A percentile compares a stretch with the other conserved stretches of the same genome.
Conservation (phyloP, 1,284 basidiomycete species). For the Leccinum olivaceoglutinosum region DNA sequence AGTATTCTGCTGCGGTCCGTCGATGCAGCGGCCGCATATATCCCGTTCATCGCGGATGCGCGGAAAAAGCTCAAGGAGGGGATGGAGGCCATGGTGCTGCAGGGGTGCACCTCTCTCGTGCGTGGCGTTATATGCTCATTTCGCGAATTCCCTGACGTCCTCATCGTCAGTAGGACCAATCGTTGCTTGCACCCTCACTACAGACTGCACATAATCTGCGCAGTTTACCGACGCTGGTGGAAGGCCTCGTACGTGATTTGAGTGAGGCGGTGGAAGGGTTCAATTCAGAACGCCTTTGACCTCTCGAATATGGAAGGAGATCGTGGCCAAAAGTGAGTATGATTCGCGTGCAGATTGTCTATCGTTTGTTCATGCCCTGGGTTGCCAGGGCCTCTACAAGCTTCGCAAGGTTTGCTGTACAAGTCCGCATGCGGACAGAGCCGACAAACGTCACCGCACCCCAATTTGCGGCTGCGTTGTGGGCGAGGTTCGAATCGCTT, state of each 20-base stretch:
- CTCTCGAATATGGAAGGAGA: slow-evolving; percentile 84
- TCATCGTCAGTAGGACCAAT: slow-evolving; percentile 66
- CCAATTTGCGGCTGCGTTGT: slow-evolving; percentile 78
- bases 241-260: slow-evolving; percentile 75
- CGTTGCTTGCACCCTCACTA: slow-evolving; percentile 83
- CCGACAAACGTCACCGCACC: slow-evolving; percentile 79
- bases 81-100: slow-evolving; percentile 85
- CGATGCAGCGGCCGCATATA: slow-evolving; percentile 61
- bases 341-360: neutral
- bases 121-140: slow-evolving; percentile 22
- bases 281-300: slow-evolving; percentile 80
- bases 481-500: slow-evolving; percentile 77
- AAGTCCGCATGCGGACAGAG: slow-evolving; percentile 80
- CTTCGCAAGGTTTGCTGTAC: slow-evolving; percentile 49
- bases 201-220: slow-evolving; percentile 94
- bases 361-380: slow-evolving; percentile 3
- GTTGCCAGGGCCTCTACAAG: slow-evolving; percentile 19
- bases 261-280: slow-evolving; percentile 80
- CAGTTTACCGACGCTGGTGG: slow-evolving; percentile 78
- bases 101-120: slow-evolving; percentile 71
- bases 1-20: slow-evolving; percentile 64
- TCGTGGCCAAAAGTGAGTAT: slow-evolving; percentile 63
- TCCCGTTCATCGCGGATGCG: slow-evolving; percentile 68
- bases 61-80: slow-evolving; percentile 67
- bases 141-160: neutral